phyloP scores from a whole-genome alignment of 495 filamentous ascomycete genomes.

The Daldinia childiae region DNA sequence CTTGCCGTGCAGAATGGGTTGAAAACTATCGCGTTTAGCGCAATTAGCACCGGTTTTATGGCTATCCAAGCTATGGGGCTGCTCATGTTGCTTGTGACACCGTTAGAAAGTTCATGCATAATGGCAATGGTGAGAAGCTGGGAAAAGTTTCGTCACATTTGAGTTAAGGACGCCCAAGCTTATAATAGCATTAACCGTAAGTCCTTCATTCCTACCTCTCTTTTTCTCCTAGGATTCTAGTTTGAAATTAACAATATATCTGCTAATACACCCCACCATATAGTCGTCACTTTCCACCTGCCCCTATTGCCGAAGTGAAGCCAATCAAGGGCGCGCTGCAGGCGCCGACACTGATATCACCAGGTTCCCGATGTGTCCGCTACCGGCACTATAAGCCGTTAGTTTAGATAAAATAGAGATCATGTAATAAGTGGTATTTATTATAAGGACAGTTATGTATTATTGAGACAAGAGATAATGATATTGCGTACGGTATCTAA shows the following conservation, averaged over 20 bases:
- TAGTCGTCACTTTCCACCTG: slow-evolving; percentile 52
- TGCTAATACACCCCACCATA: slow-evolving; percentile 14
- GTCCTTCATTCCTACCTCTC: slow-evolving; percentile 36
- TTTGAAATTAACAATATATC: background rate
- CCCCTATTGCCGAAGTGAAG: slow-evolving; percentile 22
- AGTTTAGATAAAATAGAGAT: slow-evolving; percentile 52
- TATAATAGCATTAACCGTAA: slow-evolving; percentile 77
- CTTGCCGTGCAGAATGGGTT: slow-evolving; percentile 72
- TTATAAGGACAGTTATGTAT: no score
- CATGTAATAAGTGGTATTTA: slow-evolving; percentile 8
- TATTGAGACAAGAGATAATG: background rate
- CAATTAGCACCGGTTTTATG: slow-evolving; percentile 90
- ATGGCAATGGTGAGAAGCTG: slow-evolving; percentile 63
- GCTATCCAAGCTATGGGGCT: slow-evolving; percentile 80
- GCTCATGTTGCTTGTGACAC: slow-evolving; percentile 72
- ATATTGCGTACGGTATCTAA: background rate
- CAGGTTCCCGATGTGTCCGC: slow-evolving; percentile 51
- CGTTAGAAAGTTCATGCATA: slow-evolving; percentile 75
- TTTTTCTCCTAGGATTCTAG: background rate
- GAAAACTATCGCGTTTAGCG: slow-evolving; percentile 81
- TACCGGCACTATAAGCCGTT: slow-evolving; percentile 46
- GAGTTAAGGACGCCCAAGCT: slow-evolving; percentile 76
- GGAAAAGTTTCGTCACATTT: slow-evolving; percentile 86
- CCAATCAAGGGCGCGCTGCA: slow-evolving; percentile 38
- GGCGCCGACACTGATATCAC: slow-evolving; percentile 45